phyloP scores from a whole-genome alignment of 2,329 filamentous ascomycete genomes.

The Alternaria sp. region DNA sequence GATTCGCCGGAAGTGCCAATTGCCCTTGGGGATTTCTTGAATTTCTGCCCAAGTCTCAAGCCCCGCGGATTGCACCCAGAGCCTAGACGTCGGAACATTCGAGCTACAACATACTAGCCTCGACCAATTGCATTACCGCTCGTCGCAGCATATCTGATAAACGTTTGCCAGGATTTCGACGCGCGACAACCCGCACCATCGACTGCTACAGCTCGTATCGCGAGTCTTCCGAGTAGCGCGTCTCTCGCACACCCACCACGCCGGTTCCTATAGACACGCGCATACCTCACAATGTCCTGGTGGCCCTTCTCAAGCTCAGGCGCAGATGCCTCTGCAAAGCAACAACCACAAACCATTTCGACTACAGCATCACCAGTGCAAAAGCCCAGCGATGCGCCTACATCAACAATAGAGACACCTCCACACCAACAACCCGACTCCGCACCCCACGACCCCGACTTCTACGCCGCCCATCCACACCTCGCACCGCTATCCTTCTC shows the following conservation, averaged over 20 bases:
- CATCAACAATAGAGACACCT: slow-evolving; percentile 10
- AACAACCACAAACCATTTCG: slow-evolving; percentile 20
- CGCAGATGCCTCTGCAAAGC: slow-evolving; percentile 17
- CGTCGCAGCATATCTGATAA: neutral
- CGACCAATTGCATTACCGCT: neutral
- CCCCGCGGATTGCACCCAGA: slow-evolving; percentile 4
- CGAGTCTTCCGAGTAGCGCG: neutral
- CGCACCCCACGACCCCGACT: slow-evolving; percentile 59
- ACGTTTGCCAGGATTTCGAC: neutral
- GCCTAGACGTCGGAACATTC: neutral
- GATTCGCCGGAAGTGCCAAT: slow-evolving; percentile 29
- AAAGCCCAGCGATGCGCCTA: slow-evolving; percentile 14
- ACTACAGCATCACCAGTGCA: slow-evolving; percentile 1
- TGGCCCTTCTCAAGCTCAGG: slow-evolving; percentile 31
- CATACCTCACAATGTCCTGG: slow-evolving; percentile 23
- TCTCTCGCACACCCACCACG: neutral
- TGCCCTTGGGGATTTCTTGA: slow-evolving; percentile 18
- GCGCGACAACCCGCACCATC: neutral
- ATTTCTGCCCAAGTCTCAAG: slow-evolving; percentile 12
- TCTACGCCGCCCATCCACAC: slow-evolving; percentile 60
- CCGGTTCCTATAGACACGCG: neutral
- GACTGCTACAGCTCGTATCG: neutral
- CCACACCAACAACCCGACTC: slow-evolving; percentile 20
- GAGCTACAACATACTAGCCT: neutral
- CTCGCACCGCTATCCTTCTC: slow-evolving; percentile 46